phyloP scores from a whole-genome alignment of 108 stramenopile species.

The Pseudonitzschia pungens region DNA sequence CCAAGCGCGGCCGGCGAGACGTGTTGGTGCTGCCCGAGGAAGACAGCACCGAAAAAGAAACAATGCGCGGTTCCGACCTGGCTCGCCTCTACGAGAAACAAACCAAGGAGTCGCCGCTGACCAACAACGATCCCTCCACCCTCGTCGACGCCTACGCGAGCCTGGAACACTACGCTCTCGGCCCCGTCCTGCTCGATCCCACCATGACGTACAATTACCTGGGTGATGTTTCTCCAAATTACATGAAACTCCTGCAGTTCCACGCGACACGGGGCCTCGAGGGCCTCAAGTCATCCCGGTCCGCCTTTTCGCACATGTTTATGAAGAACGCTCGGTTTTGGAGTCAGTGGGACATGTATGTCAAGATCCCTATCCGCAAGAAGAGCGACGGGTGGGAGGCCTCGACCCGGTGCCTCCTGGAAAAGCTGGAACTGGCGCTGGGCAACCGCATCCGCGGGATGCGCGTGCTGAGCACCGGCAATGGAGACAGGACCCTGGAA shows the following conservation, averaged over 20 bases:
- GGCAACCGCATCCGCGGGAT: slow-evolving; percentile 63
- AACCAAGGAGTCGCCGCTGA: slow-evolving; percentile 38
- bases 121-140: slow-evolving; percentile 40
- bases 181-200: slow-evolving; percentile 76
- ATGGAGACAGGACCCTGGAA: slow-evolving; percentile 45
- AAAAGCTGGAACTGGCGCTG: slow-evolving; percentile 57
- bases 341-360: slow-evolving; percentile 73
- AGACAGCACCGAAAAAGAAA: slow-evolving; percentile 56
- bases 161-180: slow-evolving; percentile 27
- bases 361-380: slow-evolving; percentile 48
- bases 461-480: slow-evolving; percentile 68
- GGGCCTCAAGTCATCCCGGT: slow-evolving; percentile 23
- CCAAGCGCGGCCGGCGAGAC: slow-evolving; percentile 26
- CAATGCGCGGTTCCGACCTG: slow-evolving; percentile 47
- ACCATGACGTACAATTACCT: slow-evolving; percentile 82
- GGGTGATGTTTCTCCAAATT: slow-evolving; percentile 73
- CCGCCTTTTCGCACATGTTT: slow-evolving; percentile 62
- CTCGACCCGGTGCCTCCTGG: slow-evolving; percentile 46
- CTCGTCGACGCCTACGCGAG: slow-evolving; percentile 59
- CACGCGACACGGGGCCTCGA: slow-evolving; percentile 54
- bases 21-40: slow-evolving; percentile 66
- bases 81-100: slow-evolving; percentile 50
- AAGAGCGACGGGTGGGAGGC: slow-evolving; percentile 50
- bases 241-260: slow-evolving; percentile 50
- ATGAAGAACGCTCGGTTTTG: slow-evolving; percentile 71